Conservation (phyloP, 805 yeast species). For the Zygosaccharomyces bailii region DNA sequence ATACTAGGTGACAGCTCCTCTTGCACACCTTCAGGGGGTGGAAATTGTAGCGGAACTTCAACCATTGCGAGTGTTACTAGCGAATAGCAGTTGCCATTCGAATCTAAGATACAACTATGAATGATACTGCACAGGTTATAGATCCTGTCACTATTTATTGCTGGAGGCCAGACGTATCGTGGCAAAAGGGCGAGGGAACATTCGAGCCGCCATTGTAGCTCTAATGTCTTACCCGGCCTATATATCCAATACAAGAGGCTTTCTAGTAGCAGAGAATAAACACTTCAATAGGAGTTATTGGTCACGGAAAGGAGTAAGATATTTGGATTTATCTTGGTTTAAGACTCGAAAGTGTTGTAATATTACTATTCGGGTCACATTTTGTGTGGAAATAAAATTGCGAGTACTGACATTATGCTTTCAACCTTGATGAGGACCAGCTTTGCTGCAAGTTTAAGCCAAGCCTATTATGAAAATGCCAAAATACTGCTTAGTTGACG, state of each 20-base stretch:
- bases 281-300: too few species aligned
- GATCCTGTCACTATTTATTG: neutral
- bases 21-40: neutral
- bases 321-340: too few species aligned
- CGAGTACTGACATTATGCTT: neutral
- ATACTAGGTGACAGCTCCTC: slow-evolving; percentile 8
- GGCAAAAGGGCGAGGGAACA: neutral
- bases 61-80: neutral
- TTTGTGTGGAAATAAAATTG: neutral
- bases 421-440: too few species aligned
- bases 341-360: too few species aligned
- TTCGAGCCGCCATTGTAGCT: neutral
- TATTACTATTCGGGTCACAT: neutral
- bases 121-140: too few species aligned
- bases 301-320: too few species aligned
- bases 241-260: too few species aligned
- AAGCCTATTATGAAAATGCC: too few species aligned
- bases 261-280: too few species aligned
- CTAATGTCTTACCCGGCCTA: slow-evolving; percentile 1
- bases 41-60: slow-evolving; percentile 5
- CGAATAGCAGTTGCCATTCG: neutral
- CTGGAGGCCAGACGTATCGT: neutral
- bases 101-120: neutral
- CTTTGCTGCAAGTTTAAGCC: neutral
- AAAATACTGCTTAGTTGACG: too few species aligned